phyloP scores from a whole-genome alignment of 1,139 yeast genomes.

The Hyphopichia burtonii region DNA sequence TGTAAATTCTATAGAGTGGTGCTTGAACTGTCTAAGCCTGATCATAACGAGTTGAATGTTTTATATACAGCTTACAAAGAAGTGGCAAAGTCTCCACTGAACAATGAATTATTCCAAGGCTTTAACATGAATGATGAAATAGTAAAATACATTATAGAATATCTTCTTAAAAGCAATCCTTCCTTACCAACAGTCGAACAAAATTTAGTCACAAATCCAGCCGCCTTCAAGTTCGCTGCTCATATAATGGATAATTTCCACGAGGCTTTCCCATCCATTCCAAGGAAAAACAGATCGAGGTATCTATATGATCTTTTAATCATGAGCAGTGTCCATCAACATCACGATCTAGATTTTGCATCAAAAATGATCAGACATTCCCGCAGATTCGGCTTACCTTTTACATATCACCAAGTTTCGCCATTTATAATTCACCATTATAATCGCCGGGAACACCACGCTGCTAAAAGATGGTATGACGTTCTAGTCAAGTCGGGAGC shows the following conservation, averaged over 20 bases:
- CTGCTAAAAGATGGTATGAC: constrained; percentile 41
- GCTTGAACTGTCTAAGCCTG: background rate
- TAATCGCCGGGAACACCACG: constrained; percentile 24
- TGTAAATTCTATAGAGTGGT: constrained; percentile 22
- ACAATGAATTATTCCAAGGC: constrained; percentile 4
- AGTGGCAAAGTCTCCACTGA: background rate
- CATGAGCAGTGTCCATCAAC: constrained; percentile 25
- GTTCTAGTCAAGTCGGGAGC: constrained; percentile 35
- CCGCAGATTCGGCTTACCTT: constrained; percentile 26
- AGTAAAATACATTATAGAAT: constrained; percentile 27
- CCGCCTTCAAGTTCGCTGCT: constrained; percentile 31
- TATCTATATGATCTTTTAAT: constrained; percentile 33
- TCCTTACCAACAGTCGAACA: constrained; percentile 4
- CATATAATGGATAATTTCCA: constrained; percentile 23
- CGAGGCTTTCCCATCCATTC: constrained; percentile 5
- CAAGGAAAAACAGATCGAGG: constrained; percentile 12
- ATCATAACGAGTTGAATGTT: background rate
- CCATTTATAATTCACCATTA: constrained; percentile 42
- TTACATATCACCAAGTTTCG: constrained; percentile 40
- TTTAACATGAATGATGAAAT: constrained; percentile 23
- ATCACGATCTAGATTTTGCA: constrained; percentile 38
- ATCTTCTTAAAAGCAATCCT: constrained; percentile 25
- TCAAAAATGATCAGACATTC: constrained; percentile 26
- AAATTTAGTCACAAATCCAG: background rate
- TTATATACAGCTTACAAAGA: constrained; percentile 22